Evolutionary conservation across 768 basidiomycete species (phyloP), one percentile per base, ranked within the genome.

Genomic region (Pulveroboletus sp.): DNA sequence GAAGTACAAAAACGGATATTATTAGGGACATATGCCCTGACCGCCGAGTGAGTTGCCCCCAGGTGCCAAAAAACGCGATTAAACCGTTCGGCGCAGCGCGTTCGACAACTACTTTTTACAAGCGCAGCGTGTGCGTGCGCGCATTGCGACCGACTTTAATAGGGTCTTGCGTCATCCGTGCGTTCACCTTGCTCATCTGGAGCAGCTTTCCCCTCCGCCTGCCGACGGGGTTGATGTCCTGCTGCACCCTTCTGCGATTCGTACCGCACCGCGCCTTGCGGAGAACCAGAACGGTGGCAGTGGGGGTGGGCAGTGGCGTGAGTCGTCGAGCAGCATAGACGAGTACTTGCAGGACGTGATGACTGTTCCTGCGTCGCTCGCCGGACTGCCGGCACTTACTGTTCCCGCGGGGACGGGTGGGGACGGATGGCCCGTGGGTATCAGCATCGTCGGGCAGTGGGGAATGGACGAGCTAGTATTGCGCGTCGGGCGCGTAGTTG

Each of bases 51-150:
- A 62, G 89, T 71, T 5, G 11, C 18, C 1, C 8, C 24, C 8
- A 2, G 4, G n/a, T n/a, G n/a, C n/a, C n/a, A n/a, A n/a, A n/a
- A n/a, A n/a, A n/a, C 36, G 8, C 8, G 0, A 18, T 4, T 30
- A 18, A 10, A 9, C 33, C 24, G 10, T 45, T 24, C 13, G 47
- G 2, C 21, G 6, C 58, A 97, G 93, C 50, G 93, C 93, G n/a
- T 97, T 93, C 62, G 88, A 97, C 69, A 97, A 95, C 62, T 97
- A 95, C 67, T 99, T 93, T 65, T 76, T 98, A 6, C 92, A 95
- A 71, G 94, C 95, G 0, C 86, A 92, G 54, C 78, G 82, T 30
- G 79, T 97, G 9, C 83, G 95, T 1, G 76, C 78, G 43, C 70
- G 78, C 8, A 73, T 99, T 45, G 78, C 80, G 50, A 60, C 75